Conservation (phyloP, 2,329 filamentous ascomycete species). For the Colletotrichum australisinense region DNA sequence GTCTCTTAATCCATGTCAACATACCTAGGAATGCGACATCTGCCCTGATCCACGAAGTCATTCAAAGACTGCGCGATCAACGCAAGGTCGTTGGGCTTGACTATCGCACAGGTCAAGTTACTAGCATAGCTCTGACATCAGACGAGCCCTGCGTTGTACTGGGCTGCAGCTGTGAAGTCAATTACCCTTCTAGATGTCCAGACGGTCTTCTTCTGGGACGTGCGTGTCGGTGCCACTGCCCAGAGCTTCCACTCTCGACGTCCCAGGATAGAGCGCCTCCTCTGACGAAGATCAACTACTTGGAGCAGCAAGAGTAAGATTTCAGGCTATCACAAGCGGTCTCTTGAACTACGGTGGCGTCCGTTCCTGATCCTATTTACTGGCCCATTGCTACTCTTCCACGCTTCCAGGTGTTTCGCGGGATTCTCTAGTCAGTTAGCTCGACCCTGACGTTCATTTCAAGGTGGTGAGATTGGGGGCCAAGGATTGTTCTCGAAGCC, state of each 20-base stretch:
- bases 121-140: not conserved
- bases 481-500: not conserved
- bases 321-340: too few relatives aligned
- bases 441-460: not conserved
- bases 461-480: not conserved
- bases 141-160: not conserved
- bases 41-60: too few relatives aligned
- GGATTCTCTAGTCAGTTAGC: not conserved
- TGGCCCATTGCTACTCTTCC: too few relatives aligned
- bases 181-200: not conserved
- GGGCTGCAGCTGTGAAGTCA: not conserved
- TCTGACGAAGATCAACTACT: not conserved
- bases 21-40: too few relatives aligned
- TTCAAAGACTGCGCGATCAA: too few relatives aligned
- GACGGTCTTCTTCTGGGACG: not conserved
- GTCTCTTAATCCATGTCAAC: too few relatives aligned
- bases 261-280: not conserved
- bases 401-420: too few relatives aligned
- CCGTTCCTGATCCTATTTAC: not conserved
- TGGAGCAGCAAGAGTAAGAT: not conserved
- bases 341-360: too few relatives aligned
- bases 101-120: not conserved
- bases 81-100: not conserved
- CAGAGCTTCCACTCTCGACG: not conserved
- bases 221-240: not conserved